These are phyloP conservation scores for Tubosaeta brunneosetosa DNA, from an alignment of 768 basidiomycete species.

Conservation along the genomic window DNA sequence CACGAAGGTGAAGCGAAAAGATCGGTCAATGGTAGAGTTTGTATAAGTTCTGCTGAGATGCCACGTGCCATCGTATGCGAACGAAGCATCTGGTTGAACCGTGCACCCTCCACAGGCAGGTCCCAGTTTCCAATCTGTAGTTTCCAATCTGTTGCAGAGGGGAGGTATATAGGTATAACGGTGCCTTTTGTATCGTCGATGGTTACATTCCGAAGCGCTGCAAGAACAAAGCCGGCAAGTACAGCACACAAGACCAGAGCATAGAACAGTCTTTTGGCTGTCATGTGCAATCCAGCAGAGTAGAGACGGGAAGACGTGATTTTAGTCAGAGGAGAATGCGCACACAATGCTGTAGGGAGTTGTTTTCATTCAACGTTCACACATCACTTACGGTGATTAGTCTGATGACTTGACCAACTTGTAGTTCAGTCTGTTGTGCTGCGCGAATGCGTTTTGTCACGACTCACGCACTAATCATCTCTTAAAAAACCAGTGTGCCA, in stretches of 20 bases:
- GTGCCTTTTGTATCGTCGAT: slow-evolving; percentile 13
- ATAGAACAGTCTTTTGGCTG: neutral
- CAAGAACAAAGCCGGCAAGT: neutral
- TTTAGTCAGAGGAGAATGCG: no score
- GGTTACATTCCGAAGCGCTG: slow-evolving; percentile 14
- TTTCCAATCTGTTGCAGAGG: slow-evolving; percentile 4
- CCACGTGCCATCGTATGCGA: slow-evolving; percentile 16
- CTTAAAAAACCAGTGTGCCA: no score
- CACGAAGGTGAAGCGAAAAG: slow-evolving; percentile 9
- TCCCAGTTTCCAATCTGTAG: slow-evolving; percentile 1
- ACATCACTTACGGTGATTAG: no score
- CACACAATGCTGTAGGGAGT: no score
- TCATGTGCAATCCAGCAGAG: slow-evolving; percentile 1
- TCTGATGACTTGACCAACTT: no score
- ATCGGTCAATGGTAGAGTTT: neutral
- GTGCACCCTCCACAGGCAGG: slow-evolving; percentile 1
- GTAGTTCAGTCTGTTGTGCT: no score
- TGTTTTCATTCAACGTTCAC: no score
- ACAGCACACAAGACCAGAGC: neutral
- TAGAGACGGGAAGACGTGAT: neutral
- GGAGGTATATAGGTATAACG: slow-evolving; percentile 12
- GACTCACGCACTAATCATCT: no score
- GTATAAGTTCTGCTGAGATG: slow-evolving; percentile 7
- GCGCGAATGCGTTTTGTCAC: no score
- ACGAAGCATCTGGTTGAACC: neutral